Evolutionary conservation across 352 stramenopile genomes (phyloP).

Genomic region (Phytophthora quininea): DNA sequence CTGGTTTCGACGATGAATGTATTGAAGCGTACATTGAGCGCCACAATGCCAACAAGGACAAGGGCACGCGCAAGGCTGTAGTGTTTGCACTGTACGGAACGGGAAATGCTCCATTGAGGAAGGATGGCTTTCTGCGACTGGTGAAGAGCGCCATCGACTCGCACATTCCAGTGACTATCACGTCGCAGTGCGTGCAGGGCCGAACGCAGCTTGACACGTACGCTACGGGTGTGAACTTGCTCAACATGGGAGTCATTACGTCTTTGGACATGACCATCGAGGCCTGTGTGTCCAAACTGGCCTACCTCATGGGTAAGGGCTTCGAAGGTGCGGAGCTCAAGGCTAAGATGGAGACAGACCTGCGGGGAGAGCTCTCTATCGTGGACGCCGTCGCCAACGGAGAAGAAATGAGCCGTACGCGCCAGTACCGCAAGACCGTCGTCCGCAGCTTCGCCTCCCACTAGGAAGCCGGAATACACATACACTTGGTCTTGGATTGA

Average conservation of each 20-base stretch:
- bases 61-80: slow-evolving; percentile 55
- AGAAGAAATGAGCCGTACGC: slow-evolving; percentile 68
- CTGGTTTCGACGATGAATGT: slow-evolving; percentile 87
- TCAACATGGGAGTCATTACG: slow-evolving; percentile 93
- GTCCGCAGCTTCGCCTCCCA: slow-evolving; percentile 79
- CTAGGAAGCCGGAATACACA: slow-evolving; percentile 27
- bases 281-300: slow-evolving; percentile 92
- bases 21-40: slow-evolving; percentile 82
- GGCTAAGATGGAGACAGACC: slow-evolving; percentile 82
- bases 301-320: slow-evolving; percentile 94
- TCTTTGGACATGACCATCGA: slow-evolving; percentile 97
- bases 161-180: slow-evolving; percentile 92
- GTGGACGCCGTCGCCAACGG: slow-evolving; percentile 66
- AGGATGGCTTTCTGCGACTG: slow-evolving; percentile 89
- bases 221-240: slow-evolving; percentile 89
- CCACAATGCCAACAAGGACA: slow-evolving; percentile 52
- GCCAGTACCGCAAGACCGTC: slow-evolving; percentile 77
- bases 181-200: slow-evolving; percentile 95
- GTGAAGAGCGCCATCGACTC: slow-evolving; percentile 78
- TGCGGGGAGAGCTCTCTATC: slow-evolving; percentile 83
- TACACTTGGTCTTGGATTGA: background rate
- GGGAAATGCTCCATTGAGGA: slow-evolving; percentile 92
- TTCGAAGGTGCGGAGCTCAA: slow-evolving; percentile 70
- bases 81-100: slow-evolving; percentile 97
- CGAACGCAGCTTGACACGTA: slow-evolving; percentile 94